Base-by-base conservation (phyloP, 441 rosid species). In the Populus tomentosa region DNA sequence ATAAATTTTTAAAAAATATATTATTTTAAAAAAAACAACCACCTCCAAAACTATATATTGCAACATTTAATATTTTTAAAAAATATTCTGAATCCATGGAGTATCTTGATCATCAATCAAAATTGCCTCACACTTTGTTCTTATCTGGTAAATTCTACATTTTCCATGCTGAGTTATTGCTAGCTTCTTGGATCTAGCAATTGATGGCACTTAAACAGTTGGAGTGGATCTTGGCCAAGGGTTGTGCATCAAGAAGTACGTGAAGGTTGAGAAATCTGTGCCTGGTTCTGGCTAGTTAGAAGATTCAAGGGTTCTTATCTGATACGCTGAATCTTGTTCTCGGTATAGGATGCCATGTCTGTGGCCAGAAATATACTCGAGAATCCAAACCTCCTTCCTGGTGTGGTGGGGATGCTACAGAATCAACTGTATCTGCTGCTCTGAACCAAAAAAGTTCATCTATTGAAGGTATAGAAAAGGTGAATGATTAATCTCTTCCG, bases 221-320 rank as follows among this genome's bases (percentile, higher is more conserved):
- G 94, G 97, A 64, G 94, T 89, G 84, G 98, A 91, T 82, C 89
- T 93, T 82, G 97, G 97, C 81, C 98, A 93, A 87, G 98, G 97
- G 50, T 72, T 92, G 82, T 86, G 94, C 84, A 90, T 95, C 32
- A 95, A 95, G 81, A 95, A 95, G 67, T 93, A 90, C 83, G 90
- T 95, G 36, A 95, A 89, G 82, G 94, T 95, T 69, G 98, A 93
- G 90, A 95, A 95, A 81, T 6, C 6, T 33, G 87, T 95, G 26
- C 97, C 98, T n/a, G 97, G 98, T 77, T 1, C 36, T 6, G 94
- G 97, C 33, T 92, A 90, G 83, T 83, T 95, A 83, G 98, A 92
- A 65, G 98, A 95, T 83, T 95, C 96, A 24, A 85, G 59, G 80
- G 98, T 93, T 82, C 97, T 93, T 38, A 95, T 72, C 69, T 33